Evolutionary conservation across 2,329 filamentous ascomycete genomes (phyloP), one percentile per base, ranked within the genome.

Genomic region (Hymenoscyphus scutula): DNA sequence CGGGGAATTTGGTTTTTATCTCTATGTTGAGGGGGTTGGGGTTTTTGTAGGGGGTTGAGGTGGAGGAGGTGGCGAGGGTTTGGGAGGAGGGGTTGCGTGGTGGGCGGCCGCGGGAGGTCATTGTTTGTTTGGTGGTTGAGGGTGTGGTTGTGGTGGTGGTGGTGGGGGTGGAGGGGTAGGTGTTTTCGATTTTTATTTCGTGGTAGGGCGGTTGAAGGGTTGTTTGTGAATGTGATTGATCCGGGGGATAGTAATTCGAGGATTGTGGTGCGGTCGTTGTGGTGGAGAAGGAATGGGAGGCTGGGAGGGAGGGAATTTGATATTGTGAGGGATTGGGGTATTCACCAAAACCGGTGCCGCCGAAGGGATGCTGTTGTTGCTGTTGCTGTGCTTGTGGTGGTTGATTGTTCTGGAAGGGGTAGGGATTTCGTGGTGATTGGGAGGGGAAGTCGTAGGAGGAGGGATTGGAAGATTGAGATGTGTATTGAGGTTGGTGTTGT

Each of bases 1-100:
- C 96, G 1, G 95, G 95, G 73, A 99, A 99, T 73, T 97, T 97
- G 37, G 94, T 98, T 77, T 87, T 91, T 70, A 99, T 92, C 53
- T 92, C 76, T 78, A 97, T 78, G 76, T 71, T 71, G 60, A 63
- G 65, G 3, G 71, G 71, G 58, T 74, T 73, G 11, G 72, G 71
- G 45, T 72, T 84, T 75, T 78, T 86, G 70, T 85, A 77, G 76
- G 62, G 56, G 17, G 51, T n/a, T 15, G 29, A 51, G 29, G 58
- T 38, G 19, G 60, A 41, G 51, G 60, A 38, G 34, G 61, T 62
- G 25, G 61, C 58, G 41, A 58, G 60, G 34, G 62, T 45, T 58
- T 65, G 63, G n/a, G n/a, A n/a, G n/a, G n/a, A n/a, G 19, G 55
- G 38, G 59, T 62, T 59, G 29, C 64, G 66, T 25, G 63, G 61